These are phyloP conservation scores for Allantophomopsis lycopodina DNA, from an alignment of 2,329 filamentous ascomycete genomes.

Conservation along the genomic window DNA sequence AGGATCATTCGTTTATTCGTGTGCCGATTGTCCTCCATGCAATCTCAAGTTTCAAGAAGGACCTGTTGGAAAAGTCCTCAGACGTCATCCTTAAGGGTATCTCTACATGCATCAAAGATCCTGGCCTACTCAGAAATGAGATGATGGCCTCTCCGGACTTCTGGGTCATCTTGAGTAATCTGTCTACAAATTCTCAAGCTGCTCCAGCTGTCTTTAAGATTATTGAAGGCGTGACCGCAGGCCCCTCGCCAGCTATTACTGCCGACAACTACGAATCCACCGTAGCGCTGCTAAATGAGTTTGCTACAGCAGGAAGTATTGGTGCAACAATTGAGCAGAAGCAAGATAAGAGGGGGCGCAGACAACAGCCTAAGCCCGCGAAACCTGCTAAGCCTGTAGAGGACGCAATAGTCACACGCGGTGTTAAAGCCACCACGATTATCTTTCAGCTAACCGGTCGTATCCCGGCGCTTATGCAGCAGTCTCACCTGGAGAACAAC, in stretches of 20 bases:
- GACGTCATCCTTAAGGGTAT: conserved; percentile 67
- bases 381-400: conserved; percentile 35
- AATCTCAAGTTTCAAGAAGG: conserved; percentile 75
- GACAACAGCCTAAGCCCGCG: conserved; percentile 32
- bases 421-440: conserved; percentile 66
- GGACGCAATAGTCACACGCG: conserved; percentile 61
- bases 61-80: conserved; percentile 63
- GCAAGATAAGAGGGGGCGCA: conserved; percentile 36
- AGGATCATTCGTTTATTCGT: conserved; percentile 85
- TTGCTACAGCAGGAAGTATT: conserved; percentile 70
- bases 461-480: conserved; percentile 76
- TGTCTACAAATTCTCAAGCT: conserved; percentile 56
- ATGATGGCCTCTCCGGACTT: conserved; percentile 96
- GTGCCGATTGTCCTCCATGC: conserved; percentile 84
- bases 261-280: conserved; percentile 93
- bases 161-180: conserved; percentile 74
- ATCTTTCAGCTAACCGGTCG: conserved; percentile 72
- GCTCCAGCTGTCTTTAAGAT: conserved; percentile 75
- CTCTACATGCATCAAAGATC: conserved; percentile 63
- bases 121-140: conserved; percentile 71
- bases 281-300: conserved; percentile 74
- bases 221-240: conserved; percentile 63
- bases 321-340: conserved; percentile 58
- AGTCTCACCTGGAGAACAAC: conserved; percentile 79
- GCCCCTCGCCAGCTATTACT: conserved; percentile 66